Percentiles rank a stretch among this genome's conserved stretches.
phyloP scores from a whole-genome alignment of 257 asterid genomes.

The Anisodus tanguticus region DNA sequence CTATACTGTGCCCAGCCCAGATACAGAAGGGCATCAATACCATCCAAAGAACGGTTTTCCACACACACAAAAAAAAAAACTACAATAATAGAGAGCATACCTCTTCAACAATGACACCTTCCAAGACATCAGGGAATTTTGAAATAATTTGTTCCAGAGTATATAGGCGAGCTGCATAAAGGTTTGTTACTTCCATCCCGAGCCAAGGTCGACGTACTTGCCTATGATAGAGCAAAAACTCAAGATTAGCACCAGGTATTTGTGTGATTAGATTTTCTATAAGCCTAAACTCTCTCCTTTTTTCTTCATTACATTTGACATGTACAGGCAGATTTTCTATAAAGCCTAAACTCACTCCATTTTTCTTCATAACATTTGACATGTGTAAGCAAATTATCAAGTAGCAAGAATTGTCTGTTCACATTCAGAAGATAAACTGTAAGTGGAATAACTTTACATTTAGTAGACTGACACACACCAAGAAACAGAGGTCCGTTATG shows the following conservation, averaged over 20 bases:
- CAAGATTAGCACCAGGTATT: neutral
- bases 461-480: neutral
- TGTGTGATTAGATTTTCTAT: too few species aligned
- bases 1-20: neutral
- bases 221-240: neutral
- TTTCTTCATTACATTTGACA: neutral
- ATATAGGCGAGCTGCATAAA: neutral
- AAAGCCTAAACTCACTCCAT: too few species aligned
- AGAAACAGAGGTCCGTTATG: neutral
- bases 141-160: neutral
- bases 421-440: neutral
- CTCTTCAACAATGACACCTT: constrained; percentile 23
- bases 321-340: neutral
- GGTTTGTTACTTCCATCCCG: constrained; percentile 5
- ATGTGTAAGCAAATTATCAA: neutral
- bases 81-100: neutral
- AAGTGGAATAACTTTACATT: neutral
- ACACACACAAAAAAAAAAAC: neutral
- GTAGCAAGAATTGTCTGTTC: neutral
- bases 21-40: too few species aligned
- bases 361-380: neutral
- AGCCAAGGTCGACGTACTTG: constrained; percentile 7
- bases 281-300: too few species aligned
- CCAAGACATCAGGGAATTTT: neutral
- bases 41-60: neutral